phyloP scores from a whole-genome alignment of 2,329 filamentous ascomycete species.

The Microascus cirrosus region DNA sequence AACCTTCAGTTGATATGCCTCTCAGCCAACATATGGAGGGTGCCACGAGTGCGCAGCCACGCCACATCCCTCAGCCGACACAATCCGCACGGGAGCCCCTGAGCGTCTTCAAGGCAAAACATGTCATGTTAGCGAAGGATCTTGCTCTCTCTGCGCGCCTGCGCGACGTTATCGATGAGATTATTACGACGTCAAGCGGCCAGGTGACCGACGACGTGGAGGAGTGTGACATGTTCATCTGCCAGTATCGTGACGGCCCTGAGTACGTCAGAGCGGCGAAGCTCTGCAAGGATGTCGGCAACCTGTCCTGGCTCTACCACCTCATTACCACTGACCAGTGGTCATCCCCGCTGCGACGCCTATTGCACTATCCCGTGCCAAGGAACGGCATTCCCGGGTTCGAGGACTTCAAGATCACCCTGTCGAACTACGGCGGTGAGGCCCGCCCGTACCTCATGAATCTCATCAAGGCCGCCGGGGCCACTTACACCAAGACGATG shows the following conservation, averaged over 20 bases:
- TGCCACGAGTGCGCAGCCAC: conserved; percentile 42
- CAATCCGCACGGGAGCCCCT: conserved; percentile 34
- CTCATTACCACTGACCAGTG: conserved; percentile 81
- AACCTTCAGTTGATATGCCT: conserved; percentile 45
- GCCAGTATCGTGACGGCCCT: conserved; percentile 71
- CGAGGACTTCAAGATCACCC: conserved; percentile 62
- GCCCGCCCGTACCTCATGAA: conserved; percentile 90
- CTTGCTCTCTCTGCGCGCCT: conserved; percentile 60
- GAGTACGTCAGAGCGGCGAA: conserved; percentile 71
- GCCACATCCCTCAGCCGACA: neutral
- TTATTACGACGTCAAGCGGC: conserved; percentile 65
- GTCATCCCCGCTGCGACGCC: conserved; percentile 70
- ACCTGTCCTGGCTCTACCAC: conserved; percentile 87
- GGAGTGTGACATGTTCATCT: conserved; percentile 73
- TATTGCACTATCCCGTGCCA: conserved; percentile 85
- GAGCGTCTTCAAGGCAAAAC: conserved; percentile 66
- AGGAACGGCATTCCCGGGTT: conserved; percentile 71
- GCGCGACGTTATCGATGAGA: conserved; percentile 52
- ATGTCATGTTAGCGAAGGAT: conserved; percentile 67
- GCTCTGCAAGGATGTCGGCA: conserved; percentile 74
- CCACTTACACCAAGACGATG: conserved; percentile 88
- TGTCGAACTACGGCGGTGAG: conserved; percentile 95
- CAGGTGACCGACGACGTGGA: conserved; percentile 52
- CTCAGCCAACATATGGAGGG: conserved; percentile 53
- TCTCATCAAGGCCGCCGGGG: conserved; percentile 71